Base-by-base conservation (phyloP, 305 asterid species). In the Fraxinus paxiana region DNA sequence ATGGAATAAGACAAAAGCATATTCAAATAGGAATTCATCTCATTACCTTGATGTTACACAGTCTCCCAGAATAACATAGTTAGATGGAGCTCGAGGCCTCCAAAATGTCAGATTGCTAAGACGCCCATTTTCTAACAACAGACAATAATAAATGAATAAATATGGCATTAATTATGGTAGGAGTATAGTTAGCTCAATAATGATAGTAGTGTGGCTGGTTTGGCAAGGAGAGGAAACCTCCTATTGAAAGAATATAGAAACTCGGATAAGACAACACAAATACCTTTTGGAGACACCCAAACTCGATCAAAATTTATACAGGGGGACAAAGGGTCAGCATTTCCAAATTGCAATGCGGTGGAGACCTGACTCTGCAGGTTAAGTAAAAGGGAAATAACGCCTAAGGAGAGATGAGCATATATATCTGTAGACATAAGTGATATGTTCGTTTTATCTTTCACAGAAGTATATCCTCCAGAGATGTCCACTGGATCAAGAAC, bases 51-150 rank as follows among this genome's bases (percentile, higher is more conserved):
- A 96, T 65, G 99, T 96, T 84, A 96, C 91, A 82, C 98, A 94
- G 88, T 96, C 99, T 71, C 99, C 99, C 91, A 96, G 85, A 84
- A 93, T 85, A 81, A 89, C 99, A 91, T 94, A 96, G 83, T 96
- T 96, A 34, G 98, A 88, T 43, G 98, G 98, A 89, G 99, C 98
- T 80, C 93, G 90, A 75, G 99, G 99, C 92, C 99, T 93, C 99
- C 99, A 96, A 87, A 96, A 96, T 80, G 98, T 96, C 85, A 96
- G 85, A 85, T 92, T 90, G 92, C 93, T 88, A 81, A 92, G 94
- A 83, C 75, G 85, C 73, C 94, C 98, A 85, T 88, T 90, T 83
- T 91, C 99, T 94, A 94, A 76, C 79, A 80, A 88, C 56, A 85
- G 81, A 80, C 69, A 82, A 83, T 77, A 81, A 37, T 77, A 81